Conservation (phyloP, 768 basidiomycete genomes). For the Dioszegia aurantiaca region DNA sequence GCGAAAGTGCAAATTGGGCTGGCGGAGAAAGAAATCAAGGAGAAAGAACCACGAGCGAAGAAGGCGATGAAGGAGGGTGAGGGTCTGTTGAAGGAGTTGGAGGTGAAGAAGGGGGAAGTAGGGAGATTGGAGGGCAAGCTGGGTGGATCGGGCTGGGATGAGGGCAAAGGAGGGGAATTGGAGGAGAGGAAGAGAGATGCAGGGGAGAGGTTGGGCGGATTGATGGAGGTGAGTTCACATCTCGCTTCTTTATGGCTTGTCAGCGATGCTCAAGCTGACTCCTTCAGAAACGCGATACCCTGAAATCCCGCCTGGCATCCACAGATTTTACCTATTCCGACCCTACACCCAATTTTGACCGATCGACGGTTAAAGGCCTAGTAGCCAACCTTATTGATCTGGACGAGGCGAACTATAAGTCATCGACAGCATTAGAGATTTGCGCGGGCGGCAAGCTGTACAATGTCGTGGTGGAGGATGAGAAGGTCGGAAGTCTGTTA, state of each 20-base stretch:
- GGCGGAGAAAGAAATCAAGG: conserved; percentile 72
- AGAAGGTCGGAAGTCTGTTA: conserved; percentile 79
- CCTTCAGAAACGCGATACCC: conserved; percentile 47
- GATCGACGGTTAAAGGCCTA: conserved; percentile 80
- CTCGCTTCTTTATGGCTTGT: not conserved
- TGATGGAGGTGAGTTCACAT: conserved; percentile 61
- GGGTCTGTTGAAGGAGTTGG: conserved; percentile 69
- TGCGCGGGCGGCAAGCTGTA: conserved; percentile 84
- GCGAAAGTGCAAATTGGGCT: conserved; percentile 70
- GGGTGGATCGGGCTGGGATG: conserved; percentile 69
- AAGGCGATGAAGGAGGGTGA: conserved; percentile 78
- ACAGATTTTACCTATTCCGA: conserved; percentile 79
- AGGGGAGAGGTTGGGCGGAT: conserved; percentile 59
- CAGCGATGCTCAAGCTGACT: conserved; percentile 5
- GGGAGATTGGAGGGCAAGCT: conserved; percentile 60
- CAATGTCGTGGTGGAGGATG: conserved; percentile 90
- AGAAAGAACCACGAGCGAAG: conserved; percentile 74
- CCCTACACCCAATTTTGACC: conserved; percentile 77
- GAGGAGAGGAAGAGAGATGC: conserved; percentile 58
- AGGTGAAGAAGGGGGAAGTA: conserved; percentile 55
- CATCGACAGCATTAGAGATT: conserved; percentile 87
- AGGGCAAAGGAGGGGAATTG: conserved; percentile 65
- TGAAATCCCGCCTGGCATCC: conserved; percentile 65
- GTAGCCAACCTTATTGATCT: conserved; percentile 85
- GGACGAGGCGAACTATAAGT: conserved; percentile 65